Conservation (phyloP, 805 yeast genomes). For the Ogataea allantospora region DNA sequence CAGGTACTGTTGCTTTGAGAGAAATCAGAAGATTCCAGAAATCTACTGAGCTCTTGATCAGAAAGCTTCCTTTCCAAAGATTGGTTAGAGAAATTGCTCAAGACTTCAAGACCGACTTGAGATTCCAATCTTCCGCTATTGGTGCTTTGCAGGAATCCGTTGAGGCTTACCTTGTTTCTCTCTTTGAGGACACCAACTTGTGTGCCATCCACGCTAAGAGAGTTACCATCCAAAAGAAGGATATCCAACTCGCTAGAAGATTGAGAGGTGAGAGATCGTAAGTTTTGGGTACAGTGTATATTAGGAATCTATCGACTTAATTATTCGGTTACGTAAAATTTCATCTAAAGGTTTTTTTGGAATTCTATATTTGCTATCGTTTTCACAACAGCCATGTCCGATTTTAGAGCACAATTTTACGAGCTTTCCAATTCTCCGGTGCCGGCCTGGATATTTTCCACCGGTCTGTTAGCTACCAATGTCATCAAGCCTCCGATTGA, state of each 20-base stretch:
- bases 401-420: slow-evolving; percentile 5
- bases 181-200: slow-evolving; percentile 96
- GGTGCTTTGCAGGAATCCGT: slow-evolving; percentile 98
- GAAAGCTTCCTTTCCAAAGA: slow-evolving; percentile 97
- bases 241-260: slow-evolving; percentile 96
- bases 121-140: slow-evolving; percentile 97
- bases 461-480: slow-evolving; percentile 33
- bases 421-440: slow-evolving; percentile 40
- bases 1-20: slow-evolving; percentile 95
- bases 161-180: slow-evolving; percentile 94
- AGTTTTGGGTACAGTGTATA: slow-evolving; percentile 24
- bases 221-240: slow-evolving; percentile 98
- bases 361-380: slow-evolving; percentile 5
- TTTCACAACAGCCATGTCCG: slow-evolving; percentile 1
- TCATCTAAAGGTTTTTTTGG: neutral
- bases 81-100: slow-evolving; percentile 94
- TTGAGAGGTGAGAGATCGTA: slow-evolving; percentile 95
- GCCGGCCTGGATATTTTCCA: slow-evolving; percentile 44
- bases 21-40: slow-evolving; percentile 98
- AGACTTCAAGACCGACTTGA: slow-evolving; percentile 88
- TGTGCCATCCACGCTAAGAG: slow-evolving; percentile 99
- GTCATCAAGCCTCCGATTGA: slow-evolving; percentile 23
- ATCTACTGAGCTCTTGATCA: slow-evolving; percentile 89
- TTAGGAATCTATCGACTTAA: slow-evolving; percentile 23
- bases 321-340: slow-evolving; percentile 11